Percentiles rank a stretch among this genome's conserved stretches.
Conservation (phyloP, 1,284 basidiomycete genomes). For the Austroboletus niveus region DNA sequence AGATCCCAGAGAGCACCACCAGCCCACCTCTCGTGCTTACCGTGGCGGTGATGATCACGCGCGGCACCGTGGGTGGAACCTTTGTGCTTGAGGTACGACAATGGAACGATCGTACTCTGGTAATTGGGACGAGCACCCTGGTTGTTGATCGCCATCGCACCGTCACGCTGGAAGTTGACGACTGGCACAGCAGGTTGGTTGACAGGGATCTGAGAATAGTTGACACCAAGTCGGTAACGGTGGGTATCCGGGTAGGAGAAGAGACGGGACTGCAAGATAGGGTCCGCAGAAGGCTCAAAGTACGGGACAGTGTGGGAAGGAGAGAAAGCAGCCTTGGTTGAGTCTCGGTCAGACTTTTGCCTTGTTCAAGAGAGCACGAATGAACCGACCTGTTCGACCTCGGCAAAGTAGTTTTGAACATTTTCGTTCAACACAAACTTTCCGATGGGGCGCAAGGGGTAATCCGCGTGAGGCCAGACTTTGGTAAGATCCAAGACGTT, state of each 20-base stretch:
- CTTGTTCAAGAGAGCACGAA: background rate
- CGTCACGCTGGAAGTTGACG: slow-evolving; percentile 87
- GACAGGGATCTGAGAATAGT: slow-evolving; percentile 89
- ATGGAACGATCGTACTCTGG: slow-evolving; percentile 68
- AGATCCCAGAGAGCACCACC: slow-evolving; percentile 75
- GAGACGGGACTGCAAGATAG: slow-evolving; percentile 88
- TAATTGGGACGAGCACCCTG: slow-evolving; percentile 88
- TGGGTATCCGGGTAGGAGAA: slow-evolving; percentile 97
- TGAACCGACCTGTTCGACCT: slow-evolving; percentile 73
- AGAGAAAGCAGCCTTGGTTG: slow-evolving; percentile 68
- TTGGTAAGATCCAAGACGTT: slow-evolving; percentile 91
- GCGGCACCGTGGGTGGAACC: slow-evolving; percentile 38
- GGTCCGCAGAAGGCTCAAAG: slow-evolving; percentile 86
- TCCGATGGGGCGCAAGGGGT: slow-evolving; percentile 83
- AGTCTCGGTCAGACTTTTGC: slow-evolving; percentile 18
- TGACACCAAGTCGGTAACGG: slow-evolving; percentile 80
- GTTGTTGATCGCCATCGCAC: slow-evolving; percentile 65
- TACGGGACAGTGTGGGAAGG: slow-evolving; percentile 86
- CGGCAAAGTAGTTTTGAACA: slow-evolving; percentile 82
- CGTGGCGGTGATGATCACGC: slow-evolving; percentile 38
- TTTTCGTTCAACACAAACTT: slow-evolving; percentile 88
- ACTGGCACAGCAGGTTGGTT: slow-evolving; percentile 76
- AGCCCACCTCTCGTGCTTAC: slow-evolving; percentile 73
- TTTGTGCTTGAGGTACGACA: slow-evolving; percentile 47
- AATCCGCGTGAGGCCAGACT: slow-evolving; percentile 82